These are phyloP conservation scores for Lodderomyces jiufengensis DNA, from an alignment of 1,139 yeast species.

Conservation along the genomic window DNA sequence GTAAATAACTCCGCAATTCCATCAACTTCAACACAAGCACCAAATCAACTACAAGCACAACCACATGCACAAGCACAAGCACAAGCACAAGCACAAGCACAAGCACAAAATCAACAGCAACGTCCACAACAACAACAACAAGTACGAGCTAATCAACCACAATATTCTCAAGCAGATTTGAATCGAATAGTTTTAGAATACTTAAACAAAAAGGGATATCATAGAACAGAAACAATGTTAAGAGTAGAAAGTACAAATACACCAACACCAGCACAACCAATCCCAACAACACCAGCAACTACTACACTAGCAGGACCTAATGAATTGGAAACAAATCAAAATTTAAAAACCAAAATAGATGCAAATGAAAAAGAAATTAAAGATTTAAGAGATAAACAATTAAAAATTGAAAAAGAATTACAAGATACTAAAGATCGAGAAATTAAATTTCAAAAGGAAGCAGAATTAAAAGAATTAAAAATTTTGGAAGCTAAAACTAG, in stretches of 20 bases:
- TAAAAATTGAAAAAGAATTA: conserved; percentile 35
- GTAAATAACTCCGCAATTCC: background rate
- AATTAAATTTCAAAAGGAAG: conserved; percentile 36
- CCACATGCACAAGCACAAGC: conserved; percentile 1
- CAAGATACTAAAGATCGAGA: conserved; percentile 42
- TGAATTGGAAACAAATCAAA: conserved; percentile 20
- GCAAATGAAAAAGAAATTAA: conserved; percentile 36
- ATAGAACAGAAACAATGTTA: conserved; percentile 89
- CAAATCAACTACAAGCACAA: conserved; percentile 2
- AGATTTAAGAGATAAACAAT: conserved; percentile 38
- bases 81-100: conserved; percentile 1
- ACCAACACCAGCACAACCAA: conserved; percentile 54
- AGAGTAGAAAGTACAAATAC: conserved; percentile 81
- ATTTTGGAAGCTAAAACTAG: conserved; percentile 39
- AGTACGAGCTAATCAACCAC: conserved; percentile 26
- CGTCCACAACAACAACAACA: conserved; percentile 11
- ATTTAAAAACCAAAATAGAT: conserved; percentile 25
- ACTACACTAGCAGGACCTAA: conserved; percentile 41
- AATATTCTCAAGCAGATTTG: conserved; percentile 68
- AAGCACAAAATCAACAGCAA: conserved; percentile 7
- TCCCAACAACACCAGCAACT: conserved; percentile 39
- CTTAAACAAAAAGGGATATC: conserved; percentile 89
- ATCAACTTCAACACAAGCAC: background rate
- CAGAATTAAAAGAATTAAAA: conserved; percentile 38
- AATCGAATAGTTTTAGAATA: conserved; percentile 90